phyloP scores from a whole-genome alignment of 148 eudicot genomes.

The Nepenthes mirabilis region DNA sequence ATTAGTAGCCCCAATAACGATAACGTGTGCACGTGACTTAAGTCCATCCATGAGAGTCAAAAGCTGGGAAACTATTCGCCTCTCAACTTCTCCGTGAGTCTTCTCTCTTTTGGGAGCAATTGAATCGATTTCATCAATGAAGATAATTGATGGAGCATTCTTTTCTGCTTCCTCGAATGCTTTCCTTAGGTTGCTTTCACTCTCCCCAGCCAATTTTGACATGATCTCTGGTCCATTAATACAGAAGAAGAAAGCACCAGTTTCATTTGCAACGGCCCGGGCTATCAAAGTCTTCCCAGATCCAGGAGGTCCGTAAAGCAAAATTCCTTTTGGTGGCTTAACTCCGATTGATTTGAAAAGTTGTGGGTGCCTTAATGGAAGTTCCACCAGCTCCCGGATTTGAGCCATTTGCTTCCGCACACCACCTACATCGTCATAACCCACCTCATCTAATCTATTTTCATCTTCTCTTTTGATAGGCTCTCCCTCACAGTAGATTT shows the following conservation, averaged over 20 bases:
- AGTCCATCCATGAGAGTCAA: conserved; percentile 92
- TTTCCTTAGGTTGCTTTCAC: conserved; percentile 92
- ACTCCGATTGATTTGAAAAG: conserved; percentile 86
- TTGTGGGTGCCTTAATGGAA: conserved; percentile 81
- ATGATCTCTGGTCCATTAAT: conserved; percentile 90
- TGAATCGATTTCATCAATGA: conserved; percentile 85
- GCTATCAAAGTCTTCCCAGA: conserved; percentile 89
- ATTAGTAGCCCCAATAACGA: conserved; percentile 89
- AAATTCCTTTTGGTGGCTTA: conserved; percentile 83
- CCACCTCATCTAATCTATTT: conserved; percentile 70
- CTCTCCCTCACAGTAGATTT: conserved; percentile 87
- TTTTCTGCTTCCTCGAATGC: conserved; percentile 95
- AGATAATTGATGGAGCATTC: conserved; percentile 85
- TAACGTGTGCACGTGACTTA: conserved; percentile 79
- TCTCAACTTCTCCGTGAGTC: conserved; percentile 90
- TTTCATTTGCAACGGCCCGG: conserved; percentile 89
- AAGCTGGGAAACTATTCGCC: conserved; percentile 89
- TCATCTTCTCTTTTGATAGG: conserved; percentile 82
- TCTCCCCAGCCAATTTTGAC: conserved; percentile 92
- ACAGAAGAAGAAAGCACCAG: conserved; percentile 89
- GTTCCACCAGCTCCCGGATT: conserved; percentile 76
- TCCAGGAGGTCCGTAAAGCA: conserved; percentile 88
- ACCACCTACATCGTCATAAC: conserved; percentile 97
- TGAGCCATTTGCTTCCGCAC: conserved; percentile 94
- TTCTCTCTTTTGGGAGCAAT: conserved; percentile 94